phyloP scores from a whole-genome alignment of 176 grass and related monocot species.

The Cenchrus americanus region DNA sequence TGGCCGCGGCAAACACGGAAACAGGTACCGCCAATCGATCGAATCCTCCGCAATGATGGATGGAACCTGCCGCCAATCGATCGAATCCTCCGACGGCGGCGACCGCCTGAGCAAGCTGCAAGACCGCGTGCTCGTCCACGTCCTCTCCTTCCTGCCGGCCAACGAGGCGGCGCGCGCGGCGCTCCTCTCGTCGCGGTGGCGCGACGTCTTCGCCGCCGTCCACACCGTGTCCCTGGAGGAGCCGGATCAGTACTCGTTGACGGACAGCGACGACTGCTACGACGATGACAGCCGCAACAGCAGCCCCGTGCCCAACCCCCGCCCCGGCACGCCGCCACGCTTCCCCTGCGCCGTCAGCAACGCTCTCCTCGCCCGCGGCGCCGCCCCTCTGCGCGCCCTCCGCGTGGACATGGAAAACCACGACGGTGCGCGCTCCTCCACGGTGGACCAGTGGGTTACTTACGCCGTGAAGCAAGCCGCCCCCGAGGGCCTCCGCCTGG shows the following conservation, averaged over 20 bases:
- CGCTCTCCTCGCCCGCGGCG: not conserved
- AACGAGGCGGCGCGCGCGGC: not conserved
- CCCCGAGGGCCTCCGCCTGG: not conserved
- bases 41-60: too few relatives aligned
- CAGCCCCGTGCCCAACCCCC: not conserved
- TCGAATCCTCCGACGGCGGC: too few relatives aligned
- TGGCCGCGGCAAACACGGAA: too few relatives aligned
- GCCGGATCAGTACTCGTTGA: not conserved
- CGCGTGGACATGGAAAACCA: not conserved
- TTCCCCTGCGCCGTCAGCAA: not conserved
- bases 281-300: not conserved
- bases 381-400: not conserved
- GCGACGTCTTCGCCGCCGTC: not conserved
- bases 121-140: not conserved
- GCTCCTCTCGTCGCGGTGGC: constrained; percentile 17
- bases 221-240: constrained; percentile 21
- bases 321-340: too few relatives aligned
- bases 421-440: not conserved
- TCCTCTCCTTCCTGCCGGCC: constrained; percentile 28
- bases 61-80: too few relatives aligned
- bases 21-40: too few relatives aligned
- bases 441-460: constrained; percentile 17
- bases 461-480: not conserved
- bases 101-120: not conserved
- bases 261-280: too few relatives aligned